phyloP scores from a whole-genome alignment of 2,329 filamentous ascomycete genomes.

The Fusarium mexicanum region DNA sequence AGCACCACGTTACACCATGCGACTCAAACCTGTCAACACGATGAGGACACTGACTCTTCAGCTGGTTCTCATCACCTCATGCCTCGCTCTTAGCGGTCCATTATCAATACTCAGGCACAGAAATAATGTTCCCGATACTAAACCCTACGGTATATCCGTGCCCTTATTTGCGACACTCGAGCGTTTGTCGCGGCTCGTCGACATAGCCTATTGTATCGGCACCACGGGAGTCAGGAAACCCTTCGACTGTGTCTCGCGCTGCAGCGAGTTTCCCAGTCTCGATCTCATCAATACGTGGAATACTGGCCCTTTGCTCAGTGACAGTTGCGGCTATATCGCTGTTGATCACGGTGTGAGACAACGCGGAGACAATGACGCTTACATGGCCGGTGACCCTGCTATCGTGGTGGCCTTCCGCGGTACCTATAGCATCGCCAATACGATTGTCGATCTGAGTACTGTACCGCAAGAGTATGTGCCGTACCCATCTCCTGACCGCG shows the following conservation, averaged over 20 bases:
- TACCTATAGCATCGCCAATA: constrained; percentile 93
- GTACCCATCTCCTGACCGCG: constrained; percentile 71
- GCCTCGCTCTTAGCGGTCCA: constrained; percentile 14
- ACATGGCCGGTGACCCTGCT: constrained; percentile 40
- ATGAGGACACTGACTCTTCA: constrained; percentile 28
- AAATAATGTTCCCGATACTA: not conserved
- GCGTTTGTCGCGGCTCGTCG: constrained; percentile 88
- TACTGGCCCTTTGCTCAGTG: constrained; percentile 84
- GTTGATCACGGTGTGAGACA: constrained; percentile 70
- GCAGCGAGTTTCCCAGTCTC: constrained; percentile 82
- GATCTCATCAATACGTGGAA: constrained; percentile 88
- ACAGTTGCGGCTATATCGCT: constrained; percentile 93
- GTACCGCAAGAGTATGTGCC: constrained; percentile 90
- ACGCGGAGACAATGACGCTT: constrained; percentile 18
- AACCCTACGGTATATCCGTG: constrained; percentile 55
- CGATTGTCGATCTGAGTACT: constrained; percentile 88
- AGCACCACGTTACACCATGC: constrained; percentile 15
- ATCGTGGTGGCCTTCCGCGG: constrained; percentile 92
- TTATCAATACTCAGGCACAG: constrained; percentile 21
- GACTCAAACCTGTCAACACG: not conserved
- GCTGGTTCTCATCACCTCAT: constrained; percentile 21
- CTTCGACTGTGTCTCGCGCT: constrained; percentile 86
- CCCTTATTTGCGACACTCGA: constrained; percentile 81
- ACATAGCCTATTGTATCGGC: constrained; percentile 94
- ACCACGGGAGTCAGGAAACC: constrained; percentile 82